Base-by-base conservation (phyloP, 2,329 filamentous ascomycete genomes). In the Sclerotiophoma versabilis region DNA sequence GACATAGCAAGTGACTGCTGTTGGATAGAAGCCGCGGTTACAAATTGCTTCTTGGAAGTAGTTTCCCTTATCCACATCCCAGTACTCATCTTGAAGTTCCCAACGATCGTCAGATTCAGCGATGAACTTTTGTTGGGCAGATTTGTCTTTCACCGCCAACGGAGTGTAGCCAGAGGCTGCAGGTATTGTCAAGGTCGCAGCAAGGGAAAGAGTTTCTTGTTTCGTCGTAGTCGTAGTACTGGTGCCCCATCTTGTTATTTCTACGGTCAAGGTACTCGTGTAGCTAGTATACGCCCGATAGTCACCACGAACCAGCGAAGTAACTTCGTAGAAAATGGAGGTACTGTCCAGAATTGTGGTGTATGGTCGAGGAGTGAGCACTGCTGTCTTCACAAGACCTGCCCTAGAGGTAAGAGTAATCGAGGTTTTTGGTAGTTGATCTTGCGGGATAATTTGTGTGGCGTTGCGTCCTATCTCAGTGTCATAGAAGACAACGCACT, bases 31-130 rank as follows among this genome's bases (percentile, higher is more conserved):
- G 9, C 42, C 30, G 14, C 42, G 30, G 10, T 26, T 26, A 3
- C 12, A 19, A 1, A 26, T 34, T 4, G 20, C 22, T n/a, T 45
- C 42, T 17, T 19, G 20, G 5, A 10, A 12, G n/a, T 25, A 8
- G 9, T 8, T 14, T 2, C 20, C 29, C 6, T 20, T 7, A 3
- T 34, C 4, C 17, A 23, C 11, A 12, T 36, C 42, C 30, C 42
- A 45, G 42, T 45, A 45, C 15, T 45, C 30, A 19, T 45, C 42
- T 25, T 45, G 42, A 10, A 45, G 22, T 8, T 14, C 22, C 42
- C 42, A 45, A 6, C 10, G 9, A 6, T 17, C 10, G 2, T 19
- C 22, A 2, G 42, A 27, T 17, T 45, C 42, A 15, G 19, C 7
- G 7, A 44, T 3, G 20, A 44, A 15, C n/a, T 22, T n/a, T 20